Evolutionary conservation across 2,329 filamentous ascomycete species (phyloP).

Genomic region (Metarhizium anisopliae): DNA sequence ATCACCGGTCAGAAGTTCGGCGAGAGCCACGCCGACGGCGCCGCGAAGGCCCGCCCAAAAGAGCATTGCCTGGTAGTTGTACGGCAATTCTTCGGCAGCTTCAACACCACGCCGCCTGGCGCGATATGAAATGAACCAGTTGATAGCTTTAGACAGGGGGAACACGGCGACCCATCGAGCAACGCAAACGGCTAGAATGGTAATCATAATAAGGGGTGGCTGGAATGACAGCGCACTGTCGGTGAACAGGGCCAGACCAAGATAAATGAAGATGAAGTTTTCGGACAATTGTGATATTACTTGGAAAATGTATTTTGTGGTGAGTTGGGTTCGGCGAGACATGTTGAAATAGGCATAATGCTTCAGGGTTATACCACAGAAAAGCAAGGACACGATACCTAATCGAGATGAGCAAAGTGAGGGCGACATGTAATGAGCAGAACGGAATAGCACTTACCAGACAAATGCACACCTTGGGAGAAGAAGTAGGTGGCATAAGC

Average conservation of each 20-base stretch:
- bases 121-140: conserved; percentile 84
- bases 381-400: conserved; percentile 94
- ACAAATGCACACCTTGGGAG: conserved; percentile 91
- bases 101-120: conserved; percentile 66
- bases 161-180: conserved; percentile 94
- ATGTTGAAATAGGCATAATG: conserved; percentile 99
- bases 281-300: conserved; percentile 90
- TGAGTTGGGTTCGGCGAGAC: conserved; percentile 93
- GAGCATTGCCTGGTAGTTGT: conserved; percentile 98
- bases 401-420: background rate
- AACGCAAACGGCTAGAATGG: conserved; percentile 81
- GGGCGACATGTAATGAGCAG: background rate
- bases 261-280: conserved; percentile 99
- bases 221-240: conserved; percentile 84
- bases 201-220: conserved; percentile 89
- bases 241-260: conserved; percentile 89
- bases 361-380: conserved; percentile 96
- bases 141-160: conserved; percentile 80
- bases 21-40: conserved; percentile 89
- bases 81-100: conserved; percentile 78
- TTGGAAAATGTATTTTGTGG: conserved; percentile 96
- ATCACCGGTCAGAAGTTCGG: conserved; percentile 74
- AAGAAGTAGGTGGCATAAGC: conserved; percentile 98
- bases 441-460: conserved; percentile 51
- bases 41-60: conserved; percentile 97